Conservation (phyloP, 108 stramenopile genomes). For the Skeletonema menzelii region DNA sequence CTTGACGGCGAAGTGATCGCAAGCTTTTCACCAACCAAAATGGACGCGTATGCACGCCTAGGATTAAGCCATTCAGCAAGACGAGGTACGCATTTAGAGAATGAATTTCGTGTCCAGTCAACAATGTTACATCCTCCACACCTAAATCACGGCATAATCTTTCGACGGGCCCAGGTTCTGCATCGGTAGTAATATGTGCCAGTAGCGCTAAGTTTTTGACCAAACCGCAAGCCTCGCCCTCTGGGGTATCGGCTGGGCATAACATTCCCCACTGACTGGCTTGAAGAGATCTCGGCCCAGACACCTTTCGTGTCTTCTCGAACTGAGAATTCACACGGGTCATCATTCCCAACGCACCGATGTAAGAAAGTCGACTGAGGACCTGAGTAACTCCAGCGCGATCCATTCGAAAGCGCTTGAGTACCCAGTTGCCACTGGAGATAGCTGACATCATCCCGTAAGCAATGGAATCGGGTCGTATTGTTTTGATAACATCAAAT, state of each 20-base stretch:
- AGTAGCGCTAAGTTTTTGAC: constrained; percentile 98
- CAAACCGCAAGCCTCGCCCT: constrained; percentile 98
- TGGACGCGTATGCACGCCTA: constrained; percentile 88
- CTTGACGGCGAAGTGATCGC: constrained; percentile 83
- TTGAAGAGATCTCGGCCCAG: constrained; percentile 96
- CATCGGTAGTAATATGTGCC: constrained; percentile 97
- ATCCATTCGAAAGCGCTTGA: constrained; percentile 99
- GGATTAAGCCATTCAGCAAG: constrained; percentile 94
- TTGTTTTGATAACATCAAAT: constrained; percentile 94
- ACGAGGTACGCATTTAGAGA: constrained; percentile 84
- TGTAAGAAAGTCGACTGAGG: constrained; percentile 89
- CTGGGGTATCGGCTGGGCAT: constrained; percentile 98
- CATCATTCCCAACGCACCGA: constrained; percentile 98
- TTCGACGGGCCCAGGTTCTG: constrained; percentile 88
- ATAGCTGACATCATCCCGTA: constrained; percentile 96
- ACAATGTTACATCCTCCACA: constrained; percentile 91
- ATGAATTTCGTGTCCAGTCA: constrained; percentile 93
- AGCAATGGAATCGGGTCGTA: constrained; percentile 92
- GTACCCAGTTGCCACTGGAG: constrained; percentile 97
- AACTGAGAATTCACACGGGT: constrained; percentile 97
- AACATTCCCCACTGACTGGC: constrained; percentile 99
- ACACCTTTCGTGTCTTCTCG: constrained; percentile 97
- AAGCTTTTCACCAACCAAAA: constrained; percentile 73
- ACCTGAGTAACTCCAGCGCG: constrained; percentile 98
- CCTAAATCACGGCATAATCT: constrained; percentile 93